Evolutionary conservation across 1,284 basidiomycete species (phyloP).

Genomic region (Cutaneotrichosporon spelunceum): DNA sequence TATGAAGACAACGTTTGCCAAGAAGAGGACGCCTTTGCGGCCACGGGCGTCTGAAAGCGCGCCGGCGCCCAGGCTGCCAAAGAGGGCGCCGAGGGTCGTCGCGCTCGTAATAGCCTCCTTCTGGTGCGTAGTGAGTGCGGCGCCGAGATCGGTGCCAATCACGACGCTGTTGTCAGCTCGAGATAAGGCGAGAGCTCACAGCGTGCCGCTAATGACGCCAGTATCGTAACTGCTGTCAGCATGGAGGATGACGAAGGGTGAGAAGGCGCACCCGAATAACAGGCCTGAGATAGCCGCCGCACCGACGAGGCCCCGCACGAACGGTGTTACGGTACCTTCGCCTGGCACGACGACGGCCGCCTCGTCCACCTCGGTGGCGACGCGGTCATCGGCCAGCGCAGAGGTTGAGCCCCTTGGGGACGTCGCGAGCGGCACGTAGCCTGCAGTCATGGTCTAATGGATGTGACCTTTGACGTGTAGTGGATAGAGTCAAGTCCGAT

Average conservation of each 20-base stretch:
- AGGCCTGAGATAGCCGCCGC: conserved; percentile 62
- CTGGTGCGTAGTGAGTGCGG: conserved; percentile 60
- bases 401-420: not conserved
- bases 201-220: conserved; percentile 64
- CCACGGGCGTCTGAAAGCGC: conserved; percentile 70
- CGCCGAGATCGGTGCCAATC: conserved; percentile 66
- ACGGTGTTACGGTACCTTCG: conserved; percentile 33
- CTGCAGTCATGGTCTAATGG: not conserved
- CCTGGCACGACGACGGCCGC: conserved; percentile 29
- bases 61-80: conserved; percentile 69
- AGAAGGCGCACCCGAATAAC: conserved; percentile 60
- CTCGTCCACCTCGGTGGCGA: conserved; percentile 26
- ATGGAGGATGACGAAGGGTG: not conserved
- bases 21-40: conserved; percentile 62
- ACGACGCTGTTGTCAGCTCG: conserved; percentile 54
- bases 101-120: conserved; percentile 78
- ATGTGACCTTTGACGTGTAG: not conserved
- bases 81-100: conserved; percentile 71
- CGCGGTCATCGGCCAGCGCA: conserved; percentile 1
- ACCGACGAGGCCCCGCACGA: conserved; percentile 37
- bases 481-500: not conserved
- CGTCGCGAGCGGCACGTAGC: conserved; percentile 6
- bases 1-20: conserved; percentile 73
- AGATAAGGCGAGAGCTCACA: conserved; percentile 14
- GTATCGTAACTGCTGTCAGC: conserved; percentile 62